Base-by-base conservation (phyloP, 176 grass and related monocot genomes). In the Alloteropsis semialata region DNA sequence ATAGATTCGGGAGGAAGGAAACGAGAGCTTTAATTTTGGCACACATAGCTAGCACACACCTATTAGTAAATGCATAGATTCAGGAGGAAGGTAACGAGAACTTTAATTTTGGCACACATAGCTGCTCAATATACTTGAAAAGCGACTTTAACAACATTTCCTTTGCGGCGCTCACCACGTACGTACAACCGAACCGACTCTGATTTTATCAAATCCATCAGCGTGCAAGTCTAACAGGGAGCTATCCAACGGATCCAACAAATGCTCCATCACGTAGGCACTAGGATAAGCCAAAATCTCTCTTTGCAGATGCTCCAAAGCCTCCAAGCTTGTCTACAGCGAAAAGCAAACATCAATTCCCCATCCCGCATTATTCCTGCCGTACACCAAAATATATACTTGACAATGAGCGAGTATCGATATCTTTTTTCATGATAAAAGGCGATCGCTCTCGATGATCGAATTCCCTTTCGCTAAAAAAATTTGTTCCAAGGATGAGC, bases 321-420 rank as follows among this genome's bases (percentile, higher is more conserved):
- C 78, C 87, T 90, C 28, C 64, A 88, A 89, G 82, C 82, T 85
- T 76, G 87, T 36, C 43, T 76, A 70, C 59, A 81, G 27, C 5
- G 11, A 79, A 84, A 77, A 84, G 75, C 25, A 36, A 69, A 62
- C 33, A 75, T 64, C 48, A 85, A 81, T 81, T 76, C 9, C 43
- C 9, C 43, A 37, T 45, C 53, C 71, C 43, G 38, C 63, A 80
- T 80, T 82, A 82, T 84, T 65, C 78, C 78, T 82, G 73, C 78
- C 78, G 88, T 90, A 90, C 83, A 72, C 56, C 45, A 89, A 86
- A 86, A 86, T 86, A 86, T 89, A 86, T 86, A 86, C 88, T 89
- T 89, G 78, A 86, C 83, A 90, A 65, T 41, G 83, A 86, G 58
- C 18, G 49, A 48, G 65, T 58, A 86, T 86, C 65, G 3, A 53